Conservation (phyloP, 2,329 filamentous ascomycete genomes). For the Zasmidium cellare region DNA sequence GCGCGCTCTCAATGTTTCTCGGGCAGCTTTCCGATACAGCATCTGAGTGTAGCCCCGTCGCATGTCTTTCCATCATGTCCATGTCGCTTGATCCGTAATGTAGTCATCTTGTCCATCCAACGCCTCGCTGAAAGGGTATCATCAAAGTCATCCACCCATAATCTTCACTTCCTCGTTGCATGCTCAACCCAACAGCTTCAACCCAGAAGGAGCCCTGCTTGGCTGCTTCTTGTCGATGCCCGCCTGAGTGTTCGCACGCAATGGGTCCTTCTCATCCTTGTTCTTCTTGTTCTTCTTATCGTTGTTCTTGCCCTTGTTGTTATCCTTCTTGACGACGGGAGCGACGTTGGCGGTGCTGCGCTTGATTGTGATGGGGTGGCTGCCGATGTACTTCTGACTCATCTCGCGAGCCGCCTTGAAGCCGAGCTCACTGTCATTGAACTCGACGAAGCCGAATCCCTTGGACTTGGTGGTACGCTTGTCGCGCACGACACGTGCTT, state of each 20-base stretch:
- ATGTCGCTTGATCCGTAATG: background rate
- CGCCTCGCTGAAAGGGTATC: constrained; percentile 12
- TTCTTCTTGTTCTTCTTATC: constrained; percentile 58
- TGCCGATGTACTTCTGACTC: constrained; percentile 99
- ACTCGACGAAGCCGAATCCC: constrained; percentile 95
- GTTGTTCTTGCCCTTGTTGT: constrained; percentile 37
- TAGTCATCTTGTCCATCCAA: background rate
- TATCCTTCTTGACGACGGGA: constrained; percentile 60
- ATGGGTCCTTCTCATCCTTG: constrained; percentile 36
- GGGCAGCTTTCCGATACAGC: background rate
- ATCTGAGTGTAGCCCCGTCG: background rate
- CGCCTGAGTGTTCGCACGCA: constrained; percentile 37
- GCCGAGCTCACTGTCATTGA: constrained; percentile 92
- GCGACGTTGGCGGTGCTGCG: constrained; percentile 92
- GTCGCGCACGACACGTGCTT: constrained; percentile 90
- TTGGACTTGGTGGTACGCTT: constrained; percentile 96
- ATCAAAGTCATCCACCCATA: background rate
- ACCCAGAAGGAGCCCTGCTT: constrained; percentile 23
- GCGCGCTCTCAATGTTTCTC: no score
- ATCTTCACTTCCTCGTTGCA: background rate
- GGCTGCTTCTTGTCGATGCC: constrained; percentile 33
- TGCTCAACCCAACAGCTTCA: constrained; percentile 31
- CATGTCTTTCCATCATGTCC: background rate
- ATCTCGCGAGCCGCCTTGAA: constrained; percentile 96
- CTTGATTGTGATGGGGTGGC: constrained; percentile 76